Base-by-base conservation (phyloP, 78 protist genomes). In the Chrysochromulina parva region DNA sequence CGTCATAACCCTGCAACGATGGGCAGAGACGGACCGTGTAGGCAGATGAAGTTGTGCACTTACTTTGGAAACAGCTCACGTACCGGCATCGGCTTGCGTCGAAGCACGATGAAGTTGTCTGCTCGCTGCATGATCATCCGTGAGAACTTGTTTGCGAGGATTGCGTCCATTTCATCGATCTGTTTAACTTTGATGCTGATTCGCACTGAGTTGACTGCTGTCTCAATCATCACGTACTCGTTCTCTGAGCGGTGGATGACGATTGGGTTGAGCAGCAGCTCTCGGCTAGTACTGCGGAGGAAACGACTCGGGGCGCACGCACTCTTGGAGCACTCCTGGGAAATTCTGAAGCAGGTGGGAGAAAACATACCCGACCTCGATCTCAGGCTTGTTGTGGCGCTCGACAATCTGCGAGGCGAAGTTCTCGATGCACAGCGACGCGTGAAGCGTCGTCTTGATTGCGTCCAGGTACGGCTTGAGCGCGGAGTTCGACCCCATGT, bases 301-400 rank as follows among this genome's bases (percentile, higher is more conserved):
- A 59, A 19, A 59, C 22, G 59, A 59, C 59, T 20, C 84, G 50
- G 24, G 38, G 50, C 26, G 78, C 14, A 5, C 50, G 78, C 53
- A 24, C 38, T 28, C 53, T 22, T 20, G 38, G 73, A 20, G 38
- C n/a, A 20, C n/a, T 7, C 13, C 24, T 7, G 62, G 13, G 62
- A 13, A 13, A 7, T 13, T 58, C 62, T 38, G 38, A 38, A 38
- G 38, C 62, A 7, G 54, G 54, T 5, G 54, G 16, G 54, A 26
- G 82, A 3, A 22, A 14, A 14, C 47, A 4, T 22, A 93, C 97
- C 88, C 62, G 26, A 96, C 92, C 89, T 99, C 99, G 17, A 99
- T 97, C 87, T 98, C 99, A 4, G 99, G 99, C 82, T 97, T 97
- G 97, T 98, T 99, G 96, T 99, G 99, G 47, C 99, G 94, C 95